phyloP scores from a whole-genome alignment of 1,284 basidiomycete species.

The Termitomyces sp. region DNA sequence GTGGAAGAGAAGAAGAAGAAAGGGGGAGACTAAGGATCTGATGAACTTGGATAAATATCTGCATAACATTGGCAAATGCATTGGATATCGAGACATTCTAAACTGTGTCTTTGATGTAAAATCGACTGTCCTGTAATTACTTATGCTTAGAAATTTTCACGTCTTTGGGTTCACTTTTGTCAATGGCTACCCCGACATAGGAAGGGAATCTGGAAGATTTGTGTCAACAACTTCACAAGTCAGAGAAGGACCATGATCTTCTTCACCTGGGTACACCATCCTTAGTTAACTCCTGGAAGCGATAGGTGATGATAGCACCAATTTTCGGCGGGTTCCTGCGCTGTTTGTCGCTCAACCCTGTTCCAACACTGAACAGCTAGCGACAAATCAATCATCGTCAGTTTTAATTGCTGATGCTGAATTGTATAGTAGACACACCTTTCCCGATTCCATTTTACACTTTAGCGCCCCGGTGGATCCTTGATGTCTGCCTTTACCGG shows the following conservation, averaged over 20 bases:
- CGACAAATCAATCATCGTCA: neutral
- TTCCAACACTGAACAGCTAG: conserved; percentile 54
- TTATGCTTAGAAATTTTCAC: conserved; percentile 46
- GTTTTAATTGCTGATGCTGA: neutral
- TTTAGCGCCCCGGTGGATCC: conserved; percentile 52
- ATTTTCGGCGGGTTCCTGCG: conserved; percentile 51
- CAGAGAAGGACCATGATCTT: neutral
- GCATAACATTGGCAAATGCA: neutral
- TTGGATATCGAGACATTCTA: neutral
- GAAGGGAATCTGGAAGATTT: conserved; percentile 49
- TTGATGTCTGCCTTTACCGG: conserved; percentile 52
- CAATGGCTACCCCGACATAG: conserved; percentile 50
- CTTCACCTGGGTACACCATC: conserved; percentile 49
- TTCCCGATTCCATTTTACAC: conserved; percentile 61
- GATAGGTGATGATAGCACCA: conserved; percentile 57
- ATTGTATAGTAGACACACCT: conserved; percentile 30
- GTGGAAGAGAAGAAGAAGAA: conserved; percentile 37
- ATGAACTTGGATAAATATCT: neutral
- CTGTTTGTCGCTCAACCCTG: conserved; percentile 50
- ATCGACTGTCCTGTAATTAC: no score
- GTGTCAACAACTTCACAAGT: neutral
- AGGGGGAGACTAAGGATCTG: conserved; percentile 18
- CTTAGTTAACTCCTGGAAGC: conserved; percentile 62
- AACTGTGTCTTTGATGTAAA: neutral
- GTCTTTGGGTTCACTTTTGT: conserved; percentile 52